These are phyloP conservation scores for Boletus sp. DNA, from an alignment of 768 basidiomycete genomes.

Conservation along the genomic window DNA sequence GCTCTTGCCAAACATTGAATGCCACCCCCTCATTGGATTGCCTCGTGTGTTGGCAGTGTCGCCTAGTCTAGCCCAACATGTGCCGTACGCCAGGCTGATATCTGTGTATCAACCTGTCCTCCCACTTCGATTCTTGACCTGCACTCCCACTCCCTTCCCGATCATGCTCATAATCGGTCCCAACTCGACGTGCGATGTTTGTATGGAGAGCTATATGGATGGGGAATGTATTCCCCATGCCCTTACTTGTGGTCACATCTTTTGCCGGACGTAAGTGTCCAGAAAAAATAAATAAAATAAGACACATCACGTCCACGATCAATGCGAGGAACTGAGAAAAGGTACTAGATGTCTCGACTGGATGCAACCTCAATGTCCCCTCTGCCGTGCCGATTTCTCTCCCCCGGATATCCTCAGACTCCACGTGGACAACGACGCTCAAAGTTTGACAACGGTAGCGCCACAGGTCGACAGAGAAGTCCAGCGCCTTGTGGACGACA, in stretches of 20 bases:
- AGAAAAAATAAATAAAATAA: too few species aligned
- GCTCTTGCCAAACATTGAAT: slow-evolving; percentile 25
- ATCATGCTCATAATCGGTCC: slow-evolving; percentile 12
- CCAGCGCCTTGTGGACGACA: background rate
- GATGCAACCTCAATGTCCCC: slow-evolving; percentile 9
- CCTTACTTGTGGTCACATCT: slow-evolving; percentile 13
- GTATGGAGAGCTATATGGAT: slow-evolving; percentile 7
- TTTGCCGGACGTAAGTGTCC: slow-evolving; percentile 9
- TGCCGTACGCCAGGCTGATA: too few species aligned
- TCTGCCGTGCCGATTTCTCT: slow-evolving; percentile 8
- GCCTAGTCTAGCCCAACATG: too few species aligned
- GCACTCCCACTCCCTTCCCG: background rate
- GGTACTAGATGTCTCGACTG: slow-evolving; percentile 6
- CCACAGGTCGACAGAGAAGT: too few species aligned
- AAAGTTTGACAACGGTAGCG: background rate
- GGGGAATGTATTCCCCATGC: background rate
- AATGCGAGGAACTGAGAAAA: background rate
- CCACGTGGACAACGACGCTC: background rate
- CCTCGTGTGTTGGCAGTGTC: too few species aligned
- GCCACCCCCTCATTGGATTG: too few species aligned
- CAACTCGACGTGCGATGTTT: slow-evolving; percentile 15
- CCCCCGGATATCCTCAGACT: slow-evolving; percentile 1
- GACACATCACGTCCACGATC: too few species aligned
- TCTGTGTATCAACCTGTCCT: too few species aligned
- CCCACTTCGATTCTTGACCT: background rate